Evolutionary conservation across 2,329 filamentous ascomycete genomes (phyloP).

Genomic region (Aspergillus tamarii): DNA sequence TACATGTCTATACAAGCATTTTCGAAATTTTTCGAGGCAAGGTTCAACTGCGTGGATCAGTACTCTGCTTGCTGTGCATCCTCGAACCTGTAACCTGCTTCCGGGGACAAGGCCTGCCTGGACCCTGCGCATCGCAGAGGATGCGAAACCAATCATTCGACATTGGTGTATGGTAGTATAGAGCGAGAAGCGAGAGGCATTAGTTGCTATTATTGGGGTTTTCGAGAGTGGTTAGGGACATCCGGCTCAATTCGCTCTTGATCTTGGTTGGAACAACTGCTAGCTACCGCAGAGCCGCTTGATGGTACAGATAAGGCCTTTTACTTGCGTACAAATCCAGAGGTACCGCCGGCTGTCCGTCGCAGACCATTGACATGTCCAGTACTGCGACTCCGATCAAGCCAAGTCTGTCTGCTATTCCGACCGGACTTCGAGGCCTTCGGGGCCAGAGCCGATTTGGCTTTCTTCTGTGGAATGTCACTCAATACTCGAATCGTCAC

Average conservation of each 20-base stretch:
- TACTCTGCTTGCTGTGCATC: not conserved
- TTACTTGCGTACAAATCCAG: slow-evolving; percentile 41
- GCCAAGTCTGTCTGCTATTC: slow-evolving; percentile 44
- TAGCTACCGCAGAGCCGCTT: not conserved
- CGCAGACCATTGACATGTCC: slow-evolving; percentile 39
- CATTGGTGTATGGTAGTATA: not conserved
- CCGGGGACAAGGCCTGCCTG: not conserved
- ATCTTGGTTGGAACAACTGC: not conserved
- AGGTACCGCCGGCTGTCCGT: slow-evolving; percentile 39
- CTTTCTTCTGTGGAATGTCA: slow-evolving; percentile 36
- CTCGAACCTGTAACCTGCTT: not conserved
- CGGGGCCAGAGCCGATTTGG: slow-evolving; percentile 47
- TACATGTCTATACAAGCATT: not conserved
- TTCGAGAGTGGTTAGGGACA: not conserved
- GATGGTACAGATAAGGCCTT: slow-evolving; percentile 9
- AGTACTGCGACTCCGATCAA: slow-evolving; percentile 38
- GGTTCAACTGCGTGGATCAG: not conserved
- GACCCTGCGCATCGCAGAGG: not conserved
- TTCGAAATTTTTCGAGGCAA: not conserved
- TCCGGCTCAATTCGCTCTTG: not conserved
- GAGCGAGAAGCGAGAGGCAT: not conserved
- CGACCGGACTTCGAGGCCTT: slow-evolving; percentile 47
- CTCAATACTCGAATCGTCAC: slow-evolving; percentile 55
- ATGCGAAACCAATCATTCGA: not conserved
- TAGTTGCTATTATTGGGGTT: not conserved